Evolutionary conservation across 192 early-diverging fungal species (phyloP), one percentile per base, ranked within the genome.

Genomic region (Spinellus fusiger): DNA sequence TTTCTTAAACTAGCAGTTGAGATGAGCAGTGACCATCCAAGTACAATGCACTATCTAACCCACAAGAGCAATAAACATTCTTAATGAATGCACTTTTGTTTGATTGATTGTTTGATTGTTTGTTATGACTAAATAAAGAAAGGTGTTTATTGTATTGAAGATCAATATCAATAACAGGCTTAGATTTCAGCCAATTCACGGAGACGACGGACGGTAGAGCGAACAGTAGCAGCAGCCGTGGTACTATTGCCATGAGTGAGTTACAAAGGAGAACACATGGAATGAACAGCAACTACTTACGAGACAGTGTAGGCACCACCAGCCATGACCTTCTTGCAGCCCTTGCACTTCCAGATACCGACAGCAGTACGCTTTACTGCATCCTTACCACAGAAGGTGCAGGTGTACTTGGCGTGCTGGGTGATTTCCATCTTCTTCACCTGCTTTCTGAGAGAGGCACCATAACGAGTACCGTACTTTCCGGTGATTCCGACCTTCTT

Each of bases 391-490:
- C 96, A 99, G 95, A 99, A 99, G 64, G 93, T 89, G 84, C 96
- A 99, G 64, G 92, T 96, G 92, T 99, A 99, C 84, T 93, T 93
- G 76, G 88, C 83, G 84, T 99, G 96, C 84, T 99, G 96, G 74
- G 94, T 92, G 78, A 98, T 93, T 89, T 99, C 96, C 86, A 98
- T 95, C 88, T 95, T 95, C 88, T 95, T 95, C 59, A 83, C 79
- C 77, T 84, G 82, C 86, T 99, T 99, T 85, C 96, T 86, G 71
- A 99, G 88, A 55, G 96, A 98, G 69, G 96, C 93, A 93, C 96
- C 96, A 84, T 99, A 99, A 84, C 96, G 94, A 74, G 92, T 92
- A 85, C 96, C 96, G 91, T 99, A 99, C 82, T 99, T 99, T 77
- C 96, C 96, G 83, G 88, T 89, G 80, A 99, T 91, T 86, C 96